A percentile compares a stretch with the other conserved stretches of the same genome.
Evolutionary conservation across 2,329 filamentous ascomycete genomes (phyloP).

Genomic region (Myriangium duriaei): DNA sequence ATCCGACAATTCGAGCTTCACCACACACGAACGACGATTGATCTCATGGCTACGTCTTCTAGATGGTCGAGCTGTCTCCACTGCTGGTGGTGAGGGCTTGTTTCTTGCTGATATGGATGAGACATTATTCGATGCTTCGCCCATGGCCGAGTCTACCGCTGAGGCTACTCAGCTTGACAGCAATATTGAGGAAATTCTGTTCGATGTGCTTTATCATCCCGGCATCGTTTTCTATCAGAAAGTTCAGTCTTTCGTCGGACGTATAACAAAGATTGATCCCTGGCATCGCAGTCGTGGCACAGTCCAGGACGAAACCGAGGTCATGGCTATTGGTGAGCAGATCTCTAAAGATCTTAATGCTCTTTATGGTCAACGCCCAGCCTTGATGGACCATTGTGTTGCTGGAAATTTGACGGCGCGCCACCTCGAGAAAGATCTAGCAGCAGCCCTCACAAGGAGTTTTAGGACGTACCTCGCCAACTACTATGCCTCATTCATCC

Average conservation of each 20-base stretch:
- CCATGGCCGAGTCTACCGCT: conserved; percentile 19
- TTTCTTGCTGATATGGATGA: conserved; percentile 40
- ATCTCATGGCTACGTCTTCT: conserved; percentile 44
- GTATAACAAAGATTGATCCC: conserved; percentile 44
- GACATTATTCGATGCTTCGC: conserved; percentile 34
- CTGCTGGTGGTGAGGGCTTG: conserved; percentile 42
- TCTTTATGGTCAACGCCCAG: conserved; percentile 39
- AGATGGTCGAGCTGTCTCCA: conserved; percentile 42
- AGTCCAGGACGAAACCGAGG: conserved; percentile 46
- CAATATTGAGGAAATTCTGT: conserved; percentile 38
- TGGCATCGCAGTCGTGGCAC: conserved; percentile 45
- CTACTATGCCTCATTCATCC: conserved; percentile 44
- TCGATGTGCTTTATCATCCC: conserved; percentile 43
- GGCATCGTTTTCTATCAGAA: conserved; percentile 46
- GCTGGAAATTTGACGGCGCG: conserved; percentile 38
- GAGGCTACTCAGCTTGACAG: conserved; percentile 20
- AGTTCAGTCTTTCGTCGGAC: conserved; percentile 45
- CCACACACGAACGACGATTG: conserved; percentile 33
- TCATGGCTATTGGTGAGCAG: conserved; percentile 41
- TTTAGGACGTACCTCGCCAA: conserved; percentile 45
- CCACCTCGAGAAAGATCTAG: conserved; percentile 38
- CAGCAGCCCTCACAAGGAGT: conserved; percentile 39
- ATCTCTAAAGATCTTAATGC: conserved; percentile 40
- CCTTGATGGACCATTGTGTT: conserved; percentile 44
- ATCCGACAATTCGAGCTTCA: background rate